Evolutionary conservation across 768 basidiomycete species (phyloP), one percentile per base, ranked within the genome.

Genomic region (Naganishia onofrii): DNA sequence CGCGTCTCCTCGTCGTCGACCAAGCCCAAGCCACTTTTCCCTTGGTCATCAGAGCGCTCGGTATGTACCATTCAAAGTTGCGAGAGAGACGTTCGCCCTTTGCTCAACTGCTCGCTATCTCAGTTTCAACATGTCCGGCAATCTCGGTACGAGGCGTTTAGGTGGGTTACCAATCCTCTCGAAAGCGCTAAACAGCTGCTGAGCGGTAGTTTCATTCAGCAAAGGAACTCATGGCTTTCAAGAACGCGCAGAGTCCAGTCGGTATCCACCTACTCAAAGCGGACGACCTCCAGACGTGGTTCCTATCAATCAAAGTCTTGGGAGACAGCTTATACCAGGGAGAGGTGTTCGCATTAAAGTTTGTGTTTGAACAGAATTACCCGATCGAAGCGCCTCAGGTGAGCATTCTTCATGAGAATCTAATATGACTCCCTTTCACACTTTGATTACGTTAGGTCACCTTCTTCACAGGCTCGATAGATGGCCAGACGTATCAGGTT

Each of bases 151-250:
- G 2, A 51, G 48, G 48, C 48, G 48, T 12, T 26, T 51, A 51
- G 48, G 48, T 51, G 23, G n/a, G 48, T n/a, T 7, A 13, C 3
- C 4, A 2, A 26, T n/a, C 7, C 48, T 23, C 6, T 12, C 15
- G 2, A 15, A 42, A 7, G 15, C 42, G 42, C 8, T 51, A n/a
- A n/a, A 6, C 7, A n/a, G 48, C 48, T 12, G 7, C 21, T 26
- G 48, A 26, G n/a, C 48, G 48, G n/a, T n/a, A 51, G 7, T 31
- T 10, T 9, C 4, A 1, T 34, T 3, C n/a, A 78, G 78, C 76
- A 73, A 80, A 80, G 58, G 79, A 80, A 69, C 74, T 80, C 7
- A 46, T 66, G 15, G 75, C 76, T n/a, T 76, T 80, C 70, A 66
- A 75, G 12, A 53, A 66, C 12, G 75, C 76, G 55, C 78, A 78